Conservation (phyloP, 352 stramenopile genomes). For the Phytophthora crassamura region DNA sequence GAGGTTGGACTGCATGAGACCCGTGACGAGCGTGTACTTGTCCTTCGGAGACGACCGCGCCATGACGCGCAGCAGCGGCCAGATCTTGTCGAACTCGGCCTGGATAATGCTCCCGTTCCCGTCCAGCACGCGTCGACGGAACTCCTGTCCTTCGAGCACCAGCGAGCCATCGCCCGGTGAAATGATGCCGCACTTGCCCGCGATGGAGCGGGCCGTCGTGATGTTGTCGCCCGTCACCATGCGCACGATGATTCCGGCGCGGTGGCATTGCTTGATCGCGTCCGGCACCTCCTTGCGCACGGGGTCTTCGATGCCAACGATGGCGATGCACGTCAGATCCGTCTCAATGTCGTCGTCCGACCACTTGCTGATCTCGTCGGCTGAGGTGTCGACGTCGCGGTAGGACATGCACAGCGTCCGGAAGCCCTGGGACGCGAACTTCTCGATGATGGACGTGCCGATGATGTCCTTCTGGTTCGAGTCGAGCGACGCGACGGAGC, state of each 20-base stretch:
- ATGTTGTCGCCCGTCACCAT: constrained; percentile 99
- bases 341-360: constrained; percentile 84
- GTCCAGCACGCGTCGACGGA: constrained; percentile 71
- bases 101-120: constrained; percentile 77
- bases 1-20: constrained; percentile 87
- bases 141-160: constrained; percentile 77
- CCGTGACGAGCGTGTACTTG: constrained; percentile 97
- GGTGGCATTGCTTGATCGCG: constrained; percentile 93
- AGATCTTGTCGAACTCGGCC: constrained; percentile 93
- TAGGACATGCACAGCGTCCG: constrained; percentile 90
- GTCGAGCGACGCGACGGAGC: constrained; percentile 59
- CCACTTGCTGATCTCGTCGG: constrained; percentile 74
- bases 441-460: constrained; percentile 69
- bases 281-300: constrained; percentile 94
- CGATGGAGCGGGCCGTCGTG: constrained; percentile 88
- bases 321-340: constrained; percentile 86
- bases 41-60: constrained; percentile 95
- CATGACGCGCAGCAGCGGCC: constrained; percentile 92
- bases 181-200: constrained; percentile 79
- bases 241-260: constrained; percentile 96
- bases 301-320: constrained; percentile 95
- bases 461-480: constrained; percentile 70
- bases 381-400: constrained; percentile 71
- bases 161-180: constrained; percentile 56
- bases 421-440: constrained; percentile 82